These are phyloP conservation scores for Neospora caninum DNA, from an alignment of 169 alveolate species.

Conservation along the genomic window DNA sequence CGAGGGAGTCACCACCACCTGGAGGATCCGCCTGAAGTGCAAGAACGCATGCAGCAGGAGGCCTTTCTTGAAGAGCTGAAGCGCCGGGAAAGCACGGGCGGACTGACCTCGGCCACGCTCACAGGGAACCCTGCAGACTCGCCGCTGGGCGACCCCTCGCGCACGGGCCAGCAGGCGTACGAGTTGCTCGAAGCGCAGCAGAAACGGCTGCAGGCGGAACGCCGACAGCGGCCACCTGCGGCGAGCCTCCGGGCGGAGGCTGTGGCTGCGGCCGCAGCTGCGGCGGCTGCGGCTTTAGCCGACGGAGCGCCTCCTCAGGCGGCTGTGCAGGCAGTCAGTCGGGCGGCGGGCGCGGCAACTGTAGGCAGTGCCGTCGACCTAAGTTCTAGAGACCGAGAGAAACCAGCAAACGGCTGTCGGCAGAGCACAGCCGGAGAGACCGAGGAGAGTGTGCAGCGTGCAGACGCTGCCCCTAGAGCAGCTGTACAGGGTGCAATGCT, in stretches of 20 bases:
- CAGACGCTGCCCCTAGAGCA: not conserved
- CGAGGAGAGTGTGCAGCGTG: not conserved
- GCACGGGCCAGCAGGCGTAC: not conserved
- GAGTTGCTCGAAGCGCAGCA: not conserved
- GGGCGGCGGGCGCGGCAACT: not conserved
- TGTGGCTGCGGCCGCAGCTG: not conserved
- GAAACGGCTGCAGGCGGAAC: not conserved
- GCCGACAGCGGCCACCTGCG: not conserved
- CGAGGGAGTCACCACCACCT: not conserved
- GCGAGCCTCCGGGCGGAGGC: not conserved
- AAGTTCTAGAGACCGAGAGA: not conserved
- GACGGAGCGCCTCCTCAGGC: not conserved
- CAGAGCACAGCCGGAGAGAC: not conserved
- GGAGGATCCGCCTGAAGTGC: not conserved
- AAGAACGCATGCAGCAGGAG: not conserved
- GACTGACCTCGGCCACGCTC: not conserved
- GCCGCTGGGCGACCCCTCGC: not conserved
- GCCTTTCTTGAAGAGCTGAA: not conserved
- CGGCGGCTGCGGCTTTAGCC: not conserved
- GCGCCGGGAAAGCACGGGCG: not conserved
- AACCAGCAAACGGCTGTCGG: not conserved
- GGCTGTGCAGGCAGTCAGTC: not conserved
- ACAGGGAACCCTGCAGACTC: not conserved
- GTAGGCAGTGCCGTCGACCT: not conserved
- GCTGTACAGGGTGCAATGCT: conserved; percentile 22